A percentile compares a stretch with the other conserved stretches of the same genome.
Conservation (phyloP, 768 basidiomycete genomes). For the Pisolithus microcarpus region DNA sequence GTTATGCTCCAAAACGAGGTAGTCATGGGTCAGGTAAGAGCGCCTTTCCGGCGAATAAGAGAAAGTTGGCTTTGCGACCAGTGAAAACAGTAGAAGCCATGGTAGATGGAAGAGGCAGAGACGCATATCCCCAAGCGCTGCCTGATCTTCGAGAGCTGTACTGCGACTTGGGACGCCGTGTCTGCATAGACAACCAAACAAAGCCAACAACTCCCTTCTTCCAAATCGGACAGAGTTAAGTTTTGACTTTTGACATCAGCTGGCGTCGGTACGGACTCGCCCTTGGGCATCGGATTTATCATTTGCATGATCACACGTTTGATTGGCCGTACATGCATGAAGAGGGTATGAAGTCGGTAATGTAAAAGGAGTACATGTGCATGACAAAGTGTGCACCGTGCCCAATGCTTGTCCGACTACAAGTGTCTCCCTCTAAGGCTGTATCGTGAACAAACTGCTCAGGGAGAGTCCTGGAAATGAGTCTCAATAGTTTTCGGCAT, state of each 20-base stretch:
- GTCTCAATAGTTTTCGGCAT: slow-evolving; percentile 15
- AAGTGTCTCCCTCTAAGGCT: too few species aligned
- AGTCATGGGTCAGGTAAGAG: slow-evolving; percentile 60
- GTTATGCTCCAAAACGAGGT: slow-evolving; percentile 73
- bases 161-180: not conserved
- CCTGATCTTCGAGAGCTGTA: not conserved
- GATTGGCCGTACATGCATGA: slow-evolving; percentile 40
- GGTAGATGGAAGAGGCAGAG: slow-evolving; percentile 2
- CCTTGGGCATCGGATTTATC: too few species aligned
- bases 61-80: slow-evolving; percentile 22
- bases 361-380: too few species aligned
- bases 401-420: too few species aligned
- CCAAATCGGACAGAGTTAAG: not conserved
- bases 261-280: too few species aligned
- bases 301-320: too few species aligned
- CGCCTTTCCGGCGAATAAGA: slow-evolving; percentile 40
- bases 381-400: too few species aligned
- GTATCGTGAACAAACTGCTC: slow-evolving; percentile 23
- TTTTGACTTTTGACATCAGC: too few species aligned
- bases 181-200: not conserved
- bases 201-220: not conserved
- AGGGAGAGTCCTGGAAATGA: slow-evolving; percentile 36
- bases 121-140: slow-evolving; percentile 5
- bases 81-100: slow-evolving; percentile 18
- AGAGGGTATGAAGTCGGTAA: too few species aligned